Percentiles rank a stretch among this genome's conserved stretches.
Evolutionary conservation across 371 early-diverging fungal species (phyloP).

Genomic region (Rhizopus microsporus): DNA sequence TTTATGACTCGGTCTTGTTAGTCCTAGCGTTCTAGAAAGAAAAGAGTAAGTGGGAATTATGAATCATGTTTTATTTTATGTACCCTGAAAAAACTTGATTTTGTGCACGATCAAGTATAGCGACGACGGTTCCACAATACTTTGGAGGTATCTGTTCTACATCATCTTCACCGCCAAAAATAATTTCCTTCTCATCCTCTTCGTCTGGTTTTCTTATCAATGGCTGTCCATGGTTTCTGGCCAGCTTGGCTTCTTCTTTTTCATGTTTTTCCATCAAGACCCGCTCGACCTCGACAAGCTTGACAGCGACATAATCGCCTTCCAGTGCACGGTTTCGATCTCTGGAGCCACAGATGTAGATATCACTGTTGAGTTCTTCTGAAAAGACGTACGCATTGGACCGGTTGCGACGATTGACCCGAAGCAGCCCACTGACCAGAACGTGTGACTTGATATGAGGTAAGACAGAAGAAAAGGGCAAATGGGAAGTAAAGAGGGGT

Average conservation of each 20-base stretch:
- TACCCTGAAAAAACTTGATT: slow-evolving; percentile 64
- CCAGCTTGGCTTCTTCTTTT: slow-evolving; percentile 52
- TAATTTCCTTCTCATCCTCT: slow-evolving; percentile 57
- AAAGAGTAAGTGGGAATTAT: neutral
- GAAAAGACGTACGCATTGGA: slow-evolving; percentile 85
- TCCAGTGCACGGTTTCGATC: slow-evolving; percentile 87
- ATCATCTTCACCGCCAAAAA: slow-evolving; percentile 56
- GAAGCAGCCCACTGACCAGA: slow-evolving; percentile 67
- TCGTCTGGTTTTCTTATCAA: slow-evolving; percentile 46
- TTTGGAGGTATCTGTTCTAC: slow-evolving; percentile 54
- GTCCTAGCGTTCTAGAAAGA: slow-evolving; percentile 44
- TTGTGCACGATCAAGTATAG: slow-evolving; percentile 62
- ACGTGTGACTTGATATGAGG: slow-evolving; percentile 46
- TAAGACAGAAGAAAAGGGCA: slow-evolving; percentile 54
- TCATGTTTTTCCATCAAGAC: slow-evolving; percentile 54
- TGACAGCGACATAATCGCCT: slow-evolving; percentile 84
- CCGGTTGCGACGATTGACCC: slow-evolving; percentile 81
- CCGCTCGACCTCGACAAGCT: slow-evolving; percentile 67
- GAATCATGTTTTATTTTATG: slow-evolving; percentile 4
- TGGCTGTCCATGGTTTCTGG: slow-evolving; percentile 45
- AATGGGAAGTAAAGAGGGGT: slow-evolving; percentile 53
- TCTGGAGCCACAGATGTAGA: slow-evolving; percentile 77
- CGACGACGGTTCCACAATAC: slow-evolving; percentile 66
- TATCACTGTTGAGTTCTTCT: slow-evolving; percentile 63
- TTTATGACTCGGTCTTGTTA: slow-evolving; percentile 59